Evolutionary conservation across 441 rosid genomes (phyloP), one percentile per base, ranked within the genome.

Genomic region (Oxalis stricta): DNA sequence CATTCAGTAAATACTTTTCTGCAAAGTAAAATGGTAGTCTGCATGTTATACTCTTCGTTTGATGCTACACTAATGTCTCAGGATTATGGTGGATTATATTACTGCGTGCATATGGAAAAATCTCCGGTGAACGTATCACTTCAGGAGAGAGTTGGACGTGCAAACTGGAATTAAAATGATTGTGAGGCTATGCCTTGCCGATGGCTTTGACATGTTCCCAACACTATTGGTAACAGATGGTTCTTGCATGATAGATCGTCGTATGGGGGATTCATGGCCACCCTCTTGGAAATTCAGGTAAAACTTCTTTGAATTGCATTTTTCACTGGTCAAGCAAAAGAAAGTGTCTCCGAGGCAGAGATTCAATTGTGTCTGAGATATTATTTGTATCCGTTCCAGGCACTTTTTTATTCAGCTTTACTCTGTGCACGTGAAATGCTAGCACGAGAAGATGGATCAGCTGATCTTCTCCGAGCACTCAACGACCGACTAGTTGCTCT

Each of bases 51-150:
- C 20, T 48, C 38, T 41, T 46, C 42, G 19, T 22, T 10, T 51
- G 45, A 52, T 33, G 18, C 22, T 45, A 29, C 38, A 26, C 52
- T 11, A 18, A 61, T 38, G 14, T 39, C n/a, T n/a, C 54, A 87
- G 95, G 97, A 56, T 58, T 88, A 53, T 88, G 97, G 95, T 88
- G 97, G 97, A 87, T 87, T 47, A 81, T 84, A 62, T 73, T 87
- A 22, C 66, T 84, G 39, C 75, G 97, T 19, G 95, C 97, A 31
- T 81, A 81, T 69, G 97, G 93, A 41, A 88, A 88, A 66, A 38
- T 70, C 45, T 75, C 94, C 0, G 92, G 91, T 7, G 97, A 88
- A 53, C 77, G n/a, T 70, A 16, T 66, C 89, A 32, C 77, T 88
- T 58, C 97, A 84, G 67, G 95, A 74, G 62, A 79, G 97, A 63